Evolutionary conservation across 2,329 filamentous ascomycete species (phyloP), one percentile per base, ranked within the genome.

Genomic region (Lecanicillium sp.): DNA sequence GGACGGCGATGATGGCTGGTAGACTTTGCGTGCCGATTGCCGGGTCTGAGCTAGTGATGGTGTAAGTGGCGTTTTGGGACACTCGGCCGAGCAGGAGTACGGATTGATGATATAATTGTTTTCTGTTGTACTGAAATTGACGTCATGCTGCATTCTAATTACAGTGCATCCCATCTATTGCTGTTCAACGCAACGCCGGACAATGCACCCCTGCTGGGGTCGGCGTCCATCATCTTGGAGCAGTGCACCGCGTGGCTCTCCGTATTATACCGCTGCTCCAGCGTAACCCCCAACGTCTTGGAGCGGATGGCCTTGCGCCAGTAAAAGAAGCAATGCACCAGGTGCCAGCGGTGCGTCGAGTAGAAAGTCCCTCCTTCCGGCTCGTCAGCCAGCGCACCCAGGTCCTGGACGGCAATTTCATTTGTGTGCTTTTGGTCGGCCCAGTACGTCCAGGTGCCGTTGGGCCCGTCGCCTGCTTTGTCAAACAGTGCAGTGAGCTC

Each of bases 401-500:
- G 7, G 13, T 34, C 18, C n/a, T 19, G 15, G 13, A 20, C 32
- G n/a, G 32, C 17, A 12, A 22, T 20, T 17, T 34, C 32, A 5
- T 19, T 34, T 20, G 5, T 34, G 18, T 34, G 32, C 6, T 12
- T 17, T 13, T 13, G 18, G n/a, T 32, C 30, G 5, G 30, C 11
- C 30, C 30, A 32, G 30, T 32, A 32, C 15, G 30, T 32, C 30
- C 30, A 32, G 6, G 30, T 32, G 15, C 30, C 30, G 15, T 32
- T 32, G 6, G 30, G 30, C 14, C 30, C 30, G 30, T 32, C 22
- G 0, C 58, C 57, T 3, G 53, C 35, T 0, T 27, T 37, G 2
- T 61, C 52, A 36, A 61, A 64, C 37, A 59, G 50, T 2, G 46
- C 46, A 1, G 54, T 57, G 4, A 62, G 48, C 19, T 57, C 54